Conservation (phyloP, 208 protist species). For the Trypanosoma mega region DNA sequence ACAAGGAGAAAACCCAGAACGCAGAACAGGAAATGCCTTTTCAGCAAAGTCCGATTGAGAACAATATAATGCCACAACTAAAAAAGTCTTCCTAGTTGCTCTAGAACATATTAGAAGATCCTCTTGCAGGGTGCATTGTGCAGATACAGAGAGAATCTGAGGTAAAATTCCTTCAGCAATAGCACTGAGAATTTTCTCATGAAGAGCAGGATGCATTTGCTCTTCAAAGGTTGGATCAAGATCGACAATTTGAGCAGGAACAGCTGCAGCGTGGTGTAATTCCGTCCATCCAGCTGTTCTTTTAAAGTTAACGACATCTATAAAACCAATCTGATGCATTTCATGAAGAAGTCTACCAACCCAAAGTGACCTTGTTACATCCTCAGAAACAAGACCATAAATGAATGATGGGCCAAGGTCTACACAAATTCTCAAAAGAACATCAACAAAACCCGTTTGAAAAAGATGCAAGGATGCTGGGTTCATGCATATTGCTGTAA, state of each 20-base stretch:
- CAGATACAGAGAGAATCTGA: slow-evolving; percentile 13
- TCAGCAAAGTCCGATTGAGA: slow-evolving; percentile 10
- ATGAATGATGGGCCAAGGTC: slow-evolving; percentile 30
- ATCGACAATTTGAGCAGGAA: slow-evolving; percentile 10
- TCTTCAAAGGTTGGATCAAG: slow-evolving; percentile 6
- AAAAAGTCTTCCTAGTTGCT: slow-evolving; percentile 9
- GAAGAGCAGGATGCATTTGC: neutral
- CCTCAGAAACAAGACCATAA: neutral
- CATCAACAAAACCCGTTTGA: slow-evolving; percentile 42
- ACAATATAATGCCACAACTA: slow-evolving; percentile 22
- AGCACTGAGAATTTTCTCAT: slow-evolving; percentile 15
- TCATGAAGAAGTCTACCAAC: slow-evolving; percentile 50
- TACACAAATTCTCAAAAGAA: slow-evolving; percentile 49
- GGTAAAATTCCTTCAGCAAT: slow-evolving; percentile 9
- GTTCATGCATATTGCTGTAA: slow-evolving; percentile 30
- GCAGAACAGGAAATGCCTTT: slow-evolving; percentile 12
- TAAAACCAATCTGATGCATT: slow-evolving; percentile 43
- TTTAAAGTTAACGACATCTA: slow-evolving; percentile 63
- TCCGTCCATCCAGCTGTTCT: slow-evolving; percentile 64
- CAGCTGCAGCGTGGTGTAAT: slow-evolving; percentile 52
- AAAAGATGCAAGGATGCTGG: slow-evolving; percentile 33
- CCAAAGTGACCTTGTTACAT: slow-evolving; percentile 1
- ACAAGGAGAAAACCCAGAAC: slow-evolving; percentile 8
- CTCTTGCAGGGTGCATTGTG: slow-evolving; percentile 7
- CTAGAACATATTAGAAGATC: slow-evolving; percentile 16